Conservation (phyloP, 2,329 filamentous ascomycete species). For the Diplocarpon mali region DNA sequence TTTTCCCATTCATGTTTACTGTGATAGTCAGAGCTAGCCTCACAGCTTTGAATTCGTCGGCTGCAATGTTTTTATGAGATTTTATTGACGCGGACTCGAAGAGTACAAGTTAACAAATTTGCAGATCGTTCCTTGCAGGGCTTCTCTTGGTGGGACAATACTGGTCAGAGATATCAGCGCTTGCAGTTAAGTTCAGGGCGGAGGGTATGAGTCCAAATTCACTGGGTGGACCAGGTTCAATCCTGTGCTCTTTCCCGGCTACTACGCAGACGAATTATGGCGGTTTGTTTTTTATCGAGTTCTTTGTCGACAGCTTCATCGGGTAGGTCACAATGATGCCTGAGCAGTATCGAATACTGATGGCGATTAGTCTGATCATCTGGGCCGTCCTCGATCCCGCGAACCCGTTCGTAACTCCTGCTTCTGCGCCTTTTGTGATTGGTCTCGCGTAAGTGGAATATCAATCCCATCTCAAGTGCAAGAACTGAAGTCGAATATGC, state of each 20-base stretch:
- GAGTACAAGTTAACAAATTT: conserved; percentile 24
- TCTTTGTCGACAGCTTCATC: conserved; percentile 46
- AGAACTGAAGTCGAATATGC: too few relatives aligned
- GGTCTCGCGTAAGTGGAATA: conserved; percentile 32
- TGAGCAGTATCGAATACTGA: too few relatives aligned
- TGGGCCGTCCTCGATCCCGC: conserved; percentile 47
- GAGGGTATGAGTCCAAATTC: conserved; percentile 31
- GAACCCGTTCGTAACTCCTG: conserved; percentile 42
- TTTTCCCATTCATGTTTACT: too few relatives aligned
- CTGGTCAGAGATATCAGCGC: conserved; percentile 37
- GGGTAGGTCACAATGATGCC: conserved; percentile 14
- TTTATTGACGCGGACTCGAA: too few relatives aligned
- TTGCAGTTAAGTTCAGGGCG: conserved; percentile 24
- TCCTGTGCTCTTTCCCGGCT: conserved; percentile 43
- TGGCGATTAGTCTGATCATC: conserved; percentile 31
- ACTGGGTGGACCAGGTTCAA: conserved; percentile 40
- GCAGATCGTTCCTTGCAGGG: conserved; percentile 44
- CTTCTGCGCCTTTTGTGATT: conserved; percentile 40
- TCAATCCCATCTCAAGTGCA: too few relatives aligned
- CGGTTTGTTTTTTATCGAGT: conserved; percentile 47
- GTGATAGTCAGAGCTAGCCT: too few relatives aligned
- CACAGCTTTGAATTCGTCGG: too few relatives aligned
- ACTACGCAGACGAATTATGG: conserved; percentile 40
- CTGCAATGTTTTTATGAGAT: too few relatives aligned
- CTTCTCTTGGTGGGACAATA: conserved; percentile 46